Evolutionary conservation across 2,329 filamentous ascomycete genomes (phyloP), one percentile per base, ranked within the genome.

Genomic region (Rasamsonia emersonii): DNA sequence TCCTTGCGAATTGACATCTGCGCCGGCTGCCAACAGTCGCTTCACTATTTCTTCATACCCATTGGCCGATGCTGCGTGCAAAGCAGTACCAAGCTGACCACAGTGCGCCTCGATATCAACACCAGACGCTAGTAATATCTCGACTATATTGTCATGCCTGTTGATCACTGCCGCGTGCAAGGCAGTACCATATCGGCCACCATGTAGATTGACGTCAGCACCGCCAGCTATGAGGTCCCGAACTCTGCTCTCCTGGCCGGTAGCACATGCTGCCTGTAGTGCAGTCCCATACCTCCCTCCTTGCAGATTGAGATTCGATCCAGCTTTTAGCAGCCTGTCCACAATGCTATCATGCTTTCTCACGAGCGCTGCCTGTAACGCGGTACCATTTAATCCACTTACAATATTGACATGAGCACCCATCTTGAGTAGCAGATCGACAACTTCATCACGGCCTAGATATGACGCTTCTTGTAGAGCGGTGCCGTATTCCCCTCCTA

Each of bases 341-440:
- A 26, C 24, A 26, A 13, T 26, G 9, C 24, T 13, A 14, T 26
- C 6, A 13, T 26, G 24, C 9, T 13, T 13, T 26, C 24, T 6
- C 6, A 13, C 9, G 7, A 38, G 35, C 29, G 39, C 39, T 11
- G 21, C 26, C 18, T 39, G 35, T 15, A 43, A 27, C 10, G 36
- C 36, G 18, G 17, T 26, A 11, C 31, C 35, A 33, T 32, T 27
- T 9, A 29, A 7, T 9, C 37, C 43, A 29, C 38, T 32, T 18
- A 41, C 30, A 4, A 33, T 36, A 31, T 47, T 43, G 20, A 47
- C 32, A 31, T 38, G 37, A 6, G 24, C 9, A 16, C 43, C 43
- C 10, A n/a, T 18, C 14, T 30, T 29, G 8, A 46, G 32, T 8
- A 45, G 38, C 15, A 37, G 23, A 27, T 43, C 20, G 13, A 45